Evolutionary conservation across 2,329 filamentous ascomycete species (phyloP).

Genomic region (Cordyceps cicadae): DNA sequence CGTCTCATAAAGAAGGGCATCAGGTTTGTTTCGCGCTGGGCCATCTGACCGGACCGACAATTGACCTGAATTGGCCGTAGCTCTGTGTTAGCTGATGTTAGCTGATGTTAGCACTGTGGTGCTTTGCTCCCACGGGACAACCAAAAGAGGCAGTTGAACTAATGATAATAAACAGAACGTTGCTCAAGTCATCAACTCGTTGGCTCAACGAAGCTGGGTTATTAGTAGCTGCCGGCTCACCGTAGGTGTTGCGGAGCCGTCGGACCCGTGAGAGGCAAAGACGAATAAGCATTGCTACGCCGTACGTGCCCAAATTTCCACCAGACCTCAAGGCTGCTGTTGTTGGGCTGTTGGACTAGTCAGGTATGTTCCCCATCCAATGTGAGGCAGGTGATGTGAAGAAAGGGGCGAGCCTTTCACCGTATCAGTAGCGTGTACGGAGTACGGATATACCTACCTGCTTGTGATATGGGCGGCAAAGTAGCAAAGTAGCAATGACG

Average conservation of each 20-base stretch:
- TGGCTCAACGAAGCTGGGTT: background rate
- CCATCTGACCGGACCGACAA: background rate
- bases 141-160: background rate
- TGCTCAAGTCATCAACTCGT: background rate
- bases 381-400: conserved; percentile 6
- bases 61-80: background rate
- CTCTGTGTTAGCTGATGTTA: background rate
- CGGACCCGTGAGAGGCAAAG: background rate
- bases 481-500: background rate
- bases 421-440: background rate
- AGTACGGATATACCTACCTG: background rate
- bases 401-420: background rate
- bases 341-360: background rate
- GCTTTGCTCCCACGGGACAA: background rate
- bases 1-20: background rate
- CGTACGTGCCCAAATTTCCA: background rate
- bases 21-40: background rate
- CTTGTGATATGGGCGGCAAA: background rate
- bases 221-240: background rate
- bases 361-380: background rate
- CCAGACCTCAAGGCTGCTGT: background rate
- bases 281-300: background rate
- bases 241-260: conserved; percentile 8
- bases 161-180: background rate
- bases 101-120: background rate